These are phyloP conservation scores for Fragosphaeria purpurea DNA, from an alignment of 2,329 filamentous ascomycete species.

Conservation along the genomic window DNA sequence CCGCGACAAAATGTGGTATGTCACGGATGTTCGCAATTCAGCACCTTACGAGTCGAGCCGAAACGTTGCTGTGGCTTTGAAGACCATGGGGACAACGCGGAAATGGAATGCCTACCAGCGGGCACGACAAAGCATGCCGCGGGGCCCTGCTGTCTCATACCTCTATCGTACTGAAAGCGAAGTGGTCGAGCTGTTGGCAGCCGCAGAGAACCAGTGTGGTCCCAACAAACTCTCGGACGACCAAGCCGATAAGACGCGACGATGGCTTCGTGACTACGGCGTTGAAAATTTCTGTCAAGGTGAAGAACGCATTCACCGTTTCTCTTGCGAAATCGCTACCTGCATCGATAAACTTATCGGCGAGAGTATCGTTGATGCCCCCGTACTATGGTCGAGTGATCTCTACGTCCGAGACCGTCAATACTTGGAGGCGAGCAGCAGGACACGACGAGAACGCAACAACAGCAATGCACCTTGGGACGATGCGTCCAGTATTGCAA, in stretches of 20 bases:
- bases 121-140: constrained; percentile 35
- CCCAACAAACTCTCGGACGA: constrained; percentile 95
- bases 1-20: constrained; percentile 98
- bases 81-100: constrained; percentile 67
- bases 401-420: constrained; percentile 71
- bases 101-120: constrained; percentile 35
- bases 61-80: constrained; percentile 76
- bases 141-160: constrained; percentile 46
- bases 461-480: constrained; percentile 38
- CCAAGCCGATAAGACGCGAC: constrained; percentile 73
- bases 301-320: constrained; percentile 88
- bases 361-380: constrained; percentile 72
- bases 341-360: constrained; percentile 80
- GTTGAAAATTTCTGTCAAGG: constrained; percentile 92
- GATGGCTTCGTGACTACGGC: constrained; percentile 71
- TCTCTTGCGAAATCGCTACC: constrained; percentile 80
- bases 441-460: constrained; percentile 34
- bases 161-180: constrained; percentile 75
- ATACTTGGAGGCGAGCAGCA: constrained; percentile 37
- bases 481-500: constrained; percentile 43
- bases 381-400: constrained; percentile 86
- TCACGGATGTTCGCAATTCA: constrained; percentile 85
- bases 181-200: constrained; percentile 78
- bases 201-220: constrained; percentile 71
- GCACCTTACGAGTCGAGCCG: constrained; percentile 78